These are phyloP conservation scores for Gnomoniopsis sp. DNA, from an alignment of 2,329 filamentous ascomycete genomes.

Conservation along the genomic window DNA sequence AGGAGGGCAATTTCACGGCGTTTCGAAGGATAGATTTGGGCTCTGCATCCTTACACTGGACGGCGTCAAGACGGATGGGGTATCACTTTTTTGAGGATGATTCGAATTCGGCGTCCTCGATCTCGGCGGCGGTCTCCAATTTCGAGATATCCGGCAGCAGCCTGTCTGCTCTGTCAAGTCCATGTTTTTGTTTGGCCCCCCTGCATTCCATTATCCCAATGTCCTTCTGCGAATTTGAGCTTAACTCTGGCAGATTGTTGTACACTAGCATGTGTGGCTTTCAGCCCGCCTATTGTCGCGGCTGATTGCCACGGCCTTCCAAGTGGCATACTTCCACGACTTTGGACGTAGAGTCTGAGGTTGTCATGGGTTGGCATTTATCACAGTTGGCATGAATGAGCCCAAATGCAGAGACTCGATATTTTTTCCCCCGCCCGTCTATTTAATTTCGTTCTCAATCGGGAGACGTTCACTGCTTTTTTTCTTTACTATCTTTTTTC, in stretches of 20 bases:
- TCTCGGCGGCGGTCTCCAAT: slow-evolving; percentile 5
- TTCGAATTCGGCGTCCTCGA: slow-evolving; percentile 11
- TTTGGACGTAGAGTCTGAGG: not conserved
- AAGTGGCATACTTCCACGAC: not conserved
- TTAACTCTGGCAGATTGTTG: slow-evolving; percentile 20
- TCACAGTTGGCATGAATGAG: slow-evolving; percentile 6
- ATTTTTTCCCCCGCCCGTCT: not conserved
- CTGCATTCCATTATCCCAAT: slow-evolving; percentile 2
- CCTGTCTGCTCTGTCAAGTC: slow-evolving; percentile 5
- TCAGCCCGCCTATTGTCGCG: slow-evolving; percentile 4
- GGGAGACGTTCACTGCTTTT: not conserved
- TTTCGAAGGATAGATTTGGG: not conserved
- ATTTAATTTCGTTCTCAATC: not conserved
- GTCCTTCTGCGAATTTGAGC: slow-evolving; percentile 11
- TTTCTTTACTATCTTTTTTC: not conserved
- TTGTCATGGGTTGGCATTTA: not conserved
- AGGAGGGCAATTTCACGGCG: not conserved
- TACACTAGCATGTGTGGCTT: slow-evolving; percentile 15
- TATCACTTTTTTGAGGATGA: not conserved
- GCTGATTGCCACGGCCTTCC: slow-evolving; percentile 2
- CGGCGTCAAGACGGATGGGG: not conserved
- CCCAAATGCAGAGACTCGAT: slow-evolving; percentile 17
- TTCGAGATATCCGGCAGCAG: slow-evolving; percentile 18
- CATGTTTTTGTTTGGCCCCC: slow-evolving; percentile 5
- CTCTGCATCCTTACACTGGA: not conserved